These are phyloP conservation scores for Nemophila menziesii DNA, from an alignment of 257 asterid genomes.

Conservation along the genomic window DNA sequence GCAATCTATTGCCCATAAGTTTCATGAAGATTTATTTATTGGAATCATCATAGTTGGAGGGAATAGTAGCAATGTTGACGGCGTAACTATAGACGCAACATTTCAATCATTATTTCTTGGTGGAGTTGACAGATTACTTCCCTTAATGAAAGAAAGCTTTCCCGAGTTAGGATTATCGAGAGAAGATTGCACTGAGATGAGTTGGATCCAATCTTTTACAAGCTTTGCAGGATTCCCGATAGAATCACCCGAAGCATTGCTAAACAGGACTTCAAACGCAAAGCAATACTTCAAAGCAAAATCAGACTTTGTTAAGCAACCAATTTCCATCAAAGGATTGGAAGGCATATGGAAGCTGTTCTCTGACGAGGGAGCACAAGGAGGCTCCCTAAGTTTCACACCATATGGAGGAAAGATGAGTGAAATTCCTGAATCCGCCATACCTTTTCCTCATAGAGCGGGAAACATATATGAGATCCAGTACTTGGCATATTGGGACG, in stretches of 20 bases:
- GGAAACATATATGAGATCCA: constrained; percentile 7
- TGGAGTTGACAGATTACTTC: constrained; percentile 15
- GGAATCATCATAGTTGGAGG: constrained; percentile 9
- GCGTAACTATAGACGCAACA: constrained; percentile 15
- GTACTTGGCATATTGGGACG: neutral
- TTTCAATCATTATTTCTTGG: constrained; percentile 30
- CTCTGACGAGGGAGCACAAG: neutral
- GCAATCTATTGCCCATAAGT: constrained; percentile 29
- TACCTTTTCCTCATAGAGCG: constrained; percentile 11
- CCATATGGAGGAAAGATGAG: constrained; percentile 8
- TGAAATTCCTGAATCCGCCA: constrained; percentile 1
- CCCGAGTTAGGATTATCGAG: constrained; percentile 28
- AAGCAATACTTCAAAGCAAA: constrained; percentile 19
- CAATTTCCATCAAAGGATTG: constrained; percentile 19
- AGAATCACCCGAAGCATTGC: neutral
- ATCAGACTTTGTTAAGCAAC: constrained; percentile 26
- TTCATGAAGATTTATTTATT: constrained; percentile 22
- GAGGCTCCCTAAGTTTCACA: neutral
- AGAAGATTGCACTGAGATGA: constrained; percentile 32
- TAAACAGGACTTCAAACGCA: neutral
- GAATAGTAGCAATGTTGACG: constrained; percentile 6
- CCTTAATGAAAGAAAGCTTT: constrained; percentile 22
- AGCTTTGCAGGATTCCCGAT: constrained; percentile 8
- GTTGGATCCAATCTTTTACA: constrained; percentile 26
- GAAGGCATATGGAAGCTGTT: constrained; percentile 27